Evolutionary conservation across 176 grass and related monocot genomes (phyloP).

Genomic region (Alopecurus myosuroides): DNA sequence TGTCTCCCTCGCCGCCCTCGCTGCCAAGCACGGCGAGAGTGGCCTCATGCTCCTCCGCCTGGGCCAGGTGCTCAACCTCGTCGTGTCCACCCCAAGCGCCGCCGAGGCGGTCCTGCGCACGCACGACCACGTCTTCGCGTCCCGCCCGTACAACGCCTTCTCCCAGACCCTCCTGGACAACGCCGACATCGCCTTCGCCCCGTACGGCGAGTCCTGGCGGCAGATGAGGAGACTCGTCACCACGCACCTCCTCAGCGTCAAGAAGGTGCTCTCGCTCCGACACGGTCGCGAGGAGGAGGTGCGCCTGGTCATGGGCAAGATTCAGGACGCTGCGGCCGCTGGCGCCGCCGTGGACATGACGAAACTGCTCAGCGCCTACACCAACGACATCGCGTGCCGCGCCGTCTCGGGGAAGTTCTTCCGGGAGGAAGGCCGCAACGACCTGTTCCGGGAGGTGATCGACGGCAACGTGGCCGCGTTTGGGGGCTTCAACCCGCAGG

Average conservation of each 20-base stretch:
- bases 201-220: conserved; percentile 1
- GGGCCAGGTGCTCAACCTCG: background rate
- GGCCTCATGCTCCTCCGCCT: background rate
- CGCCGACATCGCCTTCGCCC: background rate
- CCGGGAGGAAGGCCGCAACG: conserved; percentile 1
- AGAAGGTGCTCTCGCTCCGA: background rate
- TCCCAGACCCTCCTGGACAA: background rate
- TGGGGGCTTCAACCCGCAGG: background rate
- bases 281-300: background rate
- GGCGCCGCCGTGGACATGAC: background rate
- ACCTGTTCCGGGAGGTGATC: background rate
- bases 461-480: background rate
- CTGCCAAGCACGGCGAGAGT: background rate
- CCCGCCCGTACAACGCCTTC: background rate
- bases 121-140: conserved; percentile 4
- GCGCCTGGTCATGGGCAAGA: background rate
- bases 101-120: background rate
- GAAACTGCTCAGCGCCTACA: background rate
- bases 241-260: background rate
- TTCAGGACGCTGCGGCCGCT: background rate
- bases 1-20: background rate
- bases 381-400: background rate
- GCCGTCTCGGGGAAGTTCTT: conserved; percentile 2
- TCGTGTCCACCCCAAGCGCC: background rate
- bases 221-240: background rate